Conservation (phyloP, 768 basidiomycete species). For the Podaxis rugospora region DNA sequence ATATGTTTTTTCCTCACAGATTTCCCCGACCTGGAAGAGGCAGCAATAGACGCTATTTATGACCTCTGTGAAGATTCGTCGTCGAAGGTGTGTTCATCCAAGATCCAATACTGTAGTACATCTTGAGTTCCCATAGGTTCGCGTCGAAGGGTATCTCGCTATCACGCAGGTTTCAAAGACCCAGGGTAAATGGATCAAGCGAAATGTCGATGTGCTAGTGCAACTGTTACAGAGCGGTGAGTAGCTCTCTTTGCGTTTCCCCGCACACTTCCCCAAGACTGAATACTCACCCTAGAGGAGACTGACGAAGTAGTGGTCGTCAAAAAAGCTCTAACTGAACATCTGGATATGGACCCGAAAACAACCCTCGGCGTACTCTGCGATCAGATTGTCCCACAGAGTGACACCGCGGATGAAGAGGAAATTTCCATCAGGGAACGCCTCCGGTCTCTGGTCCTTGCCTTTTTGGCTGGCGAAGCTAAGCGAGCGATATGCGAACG, state of each 20-base stretch:
- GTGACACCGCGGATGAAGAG: conserved; percentile 51
- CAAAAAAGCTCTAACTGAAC: conserved; percentile 52
- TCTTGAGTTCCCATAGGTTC: conserved; percentile 39
- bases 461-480: conserved; percentile 53
- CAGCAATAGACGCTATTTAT: conserved; percentile 73
- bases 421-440: conserved; percentile 53
- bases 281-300: conserved; percentile 43
- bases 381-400: conserved; percentile 56
- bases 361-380: conserved; percentile 63
- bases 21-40: conserved; percentile 70
- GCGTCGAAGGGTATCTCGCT: conserved; percentile 64
- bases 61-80: conserved; percentile 73
- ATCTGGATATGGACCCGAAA: conserved; percentile 59
- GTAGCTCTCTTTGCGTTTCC: conserved; percentile 16
- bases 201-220: conserved; percentile 73
- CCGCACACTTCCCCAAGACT: not conserved
- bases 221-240: conserved; percentile 72
- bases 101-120: not conserved
- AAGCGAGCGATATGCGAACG: conserved; percentile 37
- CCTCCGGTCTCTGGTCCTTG: conserved; percentile 53
- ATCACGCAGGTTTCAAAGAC: conserved; percentile 44
- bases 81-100: conserved; percentile 33
- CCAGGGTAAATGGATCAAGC: conserved; percentile 55
- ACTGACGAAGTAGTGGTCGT: conserved; percentile 60
- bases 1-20: conserved; percentile 58